Base-by-base conservation (phyloP, 2,329 filamentous ascomycete species). In the Pezicula radicicola region DNA sequence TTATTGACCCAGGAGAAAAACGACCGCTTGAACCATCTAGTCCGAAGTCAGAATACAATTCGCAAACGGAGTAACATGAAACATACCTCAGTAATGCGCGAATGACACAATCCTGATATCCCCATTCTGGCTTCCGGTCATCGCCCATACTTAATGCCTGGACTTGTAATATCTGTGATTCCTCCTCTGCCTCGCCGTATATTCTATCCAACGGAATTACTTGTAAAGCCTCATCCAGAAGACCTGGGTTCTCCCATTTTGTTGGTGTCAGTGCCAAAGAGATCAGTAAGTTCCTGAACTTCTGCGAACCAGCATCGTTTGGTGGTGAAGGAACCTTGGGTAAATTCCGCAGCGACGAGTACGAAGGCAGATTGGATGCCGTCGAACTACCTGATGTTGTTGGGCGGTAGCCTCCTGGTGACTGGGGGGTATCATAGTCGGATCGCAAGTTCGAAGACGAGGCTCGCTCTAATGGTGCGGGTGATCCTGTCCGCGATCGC, bases 1-100 rank as follows among this genome's bases (percentile, higher is more conserved):
- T 97, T 97, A 75, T 97, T 96, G 63, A 97, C 91, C 87, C 92
- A 99, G 54, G 88, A 85, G 73, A 97, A 97, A 74, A 97, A 97
- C 7, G 88, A 87, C 58, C 88, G 82, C 75, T 94, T 96, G 75
- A 97, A 99, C 94, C 94, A 97, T 71, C 89, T 91, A 52, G 18
- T 39, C 49, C 40, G 27, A 49, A 53, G 51, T 64, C 47, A 64
- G 57, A 51, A 48, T 49, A 13, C 13, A 25, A 18, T 53, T 45
- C 21, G 18, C 48, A 45, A 52, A 53, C 61, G 39, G 51, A 49
- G 49, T 27, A 28, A 12, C 42, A 52, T 51, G n/a, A 13, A 36
- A 56, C 84, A 62, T 76, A 91, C 88, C 85, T 87, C 65, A 97
- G 76, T 58, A 97, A 77, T 55, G 93, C 90, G 60, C 89, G 83